Percentiles rank a stretch among this genome's conserved stretches.
Evolutionary conservation across 208 protist genomes (phyloP).

Genomic region (Trypanosoma platydactyli): DNA sequence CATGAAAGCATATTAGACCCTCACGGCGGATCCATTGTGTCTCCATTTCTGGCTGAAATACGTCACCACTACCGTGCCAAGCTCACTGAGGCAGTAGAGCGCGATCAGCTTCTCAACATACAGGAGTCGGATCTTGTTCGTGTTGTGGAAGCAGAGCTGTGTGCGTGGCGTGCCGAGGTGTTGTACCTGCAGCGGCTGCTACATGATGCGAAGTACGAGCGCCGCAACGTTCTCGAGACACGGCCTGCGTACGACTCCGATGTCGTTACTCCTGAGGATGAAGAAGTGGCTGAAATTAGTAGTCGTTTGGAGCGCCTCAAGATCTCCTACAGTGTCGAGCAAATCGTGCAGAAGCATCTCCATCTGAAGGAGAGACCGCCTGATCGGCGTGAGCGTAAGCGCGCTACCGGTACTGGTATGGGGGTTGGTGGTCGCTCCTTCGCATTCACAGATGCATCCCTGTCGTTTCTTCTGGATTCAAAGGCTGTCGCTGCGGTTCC

Average conservation of each 20-base stretch:
- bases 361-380: not conserved
- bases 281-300: conserved; percentile 7
- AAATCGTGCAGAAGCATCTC: conserved; percentile 10
- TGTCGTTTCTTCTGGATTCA: conserved; percentile 30
- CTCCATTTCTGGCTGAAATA: conserved; percentile 57
- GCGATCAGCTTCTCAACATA: conserved; percentile 43
- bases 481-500: conserved; percentile 24
- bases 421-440: not conserved
- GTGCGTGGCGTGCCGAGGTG: conserved; percentile 17
- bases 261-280: not conserved
- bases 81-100: conserved; percentile 35
- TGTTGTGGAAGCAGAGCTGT: conserved; percentile 21
- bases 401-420: not conserved
- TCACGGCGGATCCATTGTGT: conserved; percentile 32
- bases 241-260: not conserved
- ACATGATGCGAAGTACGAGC: conserved; percentile 12
- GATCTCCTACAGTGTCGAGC: conserved; percentile 16
- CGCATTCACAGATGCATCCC: conserved; percentile 25
- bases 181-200: conserved; percentile 11
- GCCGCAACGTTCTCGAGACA: not conserved
- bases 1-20: conserved; percentile 15
- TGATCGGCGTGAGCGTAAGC: conserved; percentile 9
- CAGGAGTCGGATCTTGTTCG: conserved; percentile 55
- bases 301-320: conserved; percentile 11
- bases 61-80: conserved; percentile 47